Evolutionary conservation across 495 filamentous ascomycete genomes (phyloP).

Genomic region (Thermothielavioides terrestris): DNA sequence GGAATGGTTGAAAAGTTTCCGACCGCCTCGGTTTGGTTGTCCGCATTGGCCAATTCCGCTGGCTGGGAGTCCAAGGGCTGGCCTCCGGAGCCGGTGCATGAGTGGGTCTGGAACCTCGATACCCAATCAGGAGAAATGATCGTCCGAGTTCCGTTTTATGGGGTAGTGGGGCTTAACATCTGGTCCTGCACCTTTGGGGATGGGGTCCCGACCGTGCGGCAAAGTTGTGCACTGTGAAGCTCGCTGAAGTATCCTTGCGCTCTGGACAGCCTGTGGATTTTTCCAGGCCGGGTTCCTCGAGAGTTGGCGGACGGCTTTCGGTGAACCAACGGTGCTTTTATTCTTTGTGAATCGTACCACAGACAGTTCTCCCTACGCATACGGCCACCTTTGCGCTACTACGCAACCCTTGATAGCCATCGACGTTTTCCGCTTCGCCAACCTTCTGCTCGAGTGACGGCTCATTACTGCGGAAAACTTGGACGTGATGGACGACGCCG

Average conservation of each 20-base stretch:
- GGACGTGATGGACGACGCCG: conserved; percentile 64
- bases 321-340: neutral
- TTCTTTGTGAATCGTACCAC: neutral
- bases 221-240: no score
- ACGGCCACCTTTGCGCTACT: neutral
- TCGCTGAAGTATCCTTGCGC: no score
- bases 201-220: neutral
- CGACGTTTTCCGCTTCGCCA: neutral
- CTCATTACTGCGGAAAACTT: neutral
- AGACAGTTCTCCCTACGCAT: neutral
- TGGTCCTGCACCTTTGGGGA: neutral
- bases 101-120: neutral
- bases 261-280: no score
- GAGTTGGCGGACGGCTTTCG: no score
- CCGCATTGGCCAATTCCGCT: conserved; percentile 18
- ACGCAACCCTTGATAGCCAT: neutral
- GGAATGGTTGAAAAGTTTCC: conserved; percentile 16
- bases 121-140: neutral
- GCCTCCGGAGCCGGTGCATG: conserved; percentile 11
- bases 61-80: neutral
- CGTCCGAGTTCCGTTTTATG: neutral
- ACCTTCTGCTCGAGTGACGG: neutral
- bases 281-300: no score
- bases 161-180: no score
- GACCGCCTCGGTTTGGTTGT: conserved; percentile 4